Conservation (phyloP, 768 basidiomycete genomes). For the Lentinula aciculospora region DNA sequence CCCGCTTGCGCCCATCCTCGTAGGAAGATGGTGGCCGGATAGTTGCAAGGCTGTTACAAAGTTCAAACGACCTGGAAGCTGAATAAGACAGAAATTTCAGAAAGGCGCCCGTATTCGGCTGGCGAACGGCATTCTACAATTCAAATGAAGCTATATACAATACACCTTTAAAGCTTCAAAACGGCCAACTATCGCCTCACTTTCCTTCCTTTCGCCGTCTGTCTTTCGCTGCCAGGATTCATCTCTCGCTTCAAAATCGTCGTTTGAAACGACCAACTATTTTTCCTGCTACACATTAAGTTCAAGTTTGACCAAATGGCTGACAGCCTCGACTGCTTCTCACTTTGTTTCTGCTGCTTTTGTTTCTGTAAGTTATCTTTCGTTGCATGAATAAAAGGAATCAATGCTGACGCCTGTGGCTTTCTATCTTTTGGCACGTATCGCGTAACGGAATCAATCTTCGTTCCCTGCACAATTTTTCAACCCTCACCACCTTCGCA, state of each 20-base stretch:
- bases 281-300: background rate
- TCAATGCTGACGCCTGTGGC: background rate
- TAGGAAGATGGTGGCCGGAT: background rate
- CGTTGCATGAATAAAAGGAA: background rate
- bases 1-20: background rate
- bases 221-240: background rate
- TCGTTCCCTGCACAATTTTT: too few species aligned
- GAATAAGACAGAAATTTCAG: too few species aligned
- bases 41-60: background rate
- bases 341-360: conserved; percentile 3
- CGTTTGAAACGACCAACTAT: background rate
- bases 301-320: background rate
- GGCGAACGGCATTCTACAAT: too few species aligned
- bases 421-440: background rate
- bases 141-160: background rate
- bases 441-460: background rate
- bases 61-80: background rate
- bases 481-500: background rate
- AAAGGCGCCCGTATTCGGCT: too few species aligned
- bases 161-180: background rate
- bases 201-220: background rate
- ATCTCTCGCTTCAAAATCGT: background rate
- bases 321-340: conserved; percentile 1
- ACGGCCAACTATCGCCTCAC: background rate
- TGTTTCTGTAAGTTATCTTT: background rate